Evolutionary conservation across 2,329 filamentous ascomycete genomes (phyloP).

Genomic region (Emmonsia crescens): DNA sequence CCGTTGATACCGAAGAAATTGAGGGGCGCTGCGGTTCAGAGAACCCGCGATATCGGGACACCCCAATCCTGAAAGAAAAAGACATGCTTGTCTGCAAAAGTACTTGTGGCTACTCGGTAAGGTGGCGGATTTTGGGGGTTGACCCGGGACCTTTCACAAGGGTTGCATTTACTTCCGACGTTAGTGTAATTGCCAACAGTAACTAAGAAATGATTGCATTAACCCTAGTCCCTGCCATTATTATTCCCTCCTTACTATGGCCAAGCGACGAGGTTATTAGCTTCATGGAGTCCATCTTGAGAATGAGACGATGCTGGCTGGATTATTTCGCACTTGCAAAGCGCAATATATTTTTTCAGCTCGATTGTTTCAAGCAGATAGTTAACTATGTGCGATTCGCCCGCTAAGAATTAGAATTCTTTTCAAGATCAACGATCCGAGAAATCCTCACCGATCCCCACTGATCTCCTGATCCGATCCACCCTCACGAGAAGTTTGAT

Average conservation of each 20-base stretch:
- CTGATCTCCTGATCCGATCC: not conserved
- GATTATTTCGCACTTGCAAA: not conserved
- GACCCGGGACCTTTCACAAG: not conserved
- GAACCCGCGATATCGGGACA: not conserved
- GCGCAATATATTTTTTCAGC: not conserved
- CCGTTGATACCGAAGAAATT: not conserved
- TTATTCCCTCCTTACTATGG: not conserved
- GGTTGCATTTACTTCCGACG: not conserved
- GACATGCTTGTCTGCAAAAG: not conserved
- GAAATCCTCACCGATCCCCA: not conserved
- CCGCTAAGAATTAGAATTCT: not conserved
- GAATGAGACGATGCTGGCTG: not conserved
- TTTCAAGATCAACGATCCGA: not conserved
- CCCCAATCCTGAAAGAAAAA: not conserved
- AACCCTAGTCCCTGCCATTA: no score
- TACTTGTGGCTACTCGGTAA: no score
- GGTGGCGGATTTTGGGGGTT: no score
- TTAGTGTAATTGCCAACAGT: not conserved
- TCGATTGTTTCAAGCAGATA: not conserved
- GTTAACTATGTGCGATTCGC: not conserved
- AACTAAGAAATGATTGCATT: not conserved
- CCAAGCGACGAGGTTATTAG: not conserved
- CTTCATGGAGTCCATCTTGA: not conserved
- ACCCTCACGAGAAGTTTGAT: not conserved
- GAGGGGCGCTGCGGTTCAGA: not conserved